Conservation (phyloP, 345 rosid genomes). For the Syzygium grande region DNA sequence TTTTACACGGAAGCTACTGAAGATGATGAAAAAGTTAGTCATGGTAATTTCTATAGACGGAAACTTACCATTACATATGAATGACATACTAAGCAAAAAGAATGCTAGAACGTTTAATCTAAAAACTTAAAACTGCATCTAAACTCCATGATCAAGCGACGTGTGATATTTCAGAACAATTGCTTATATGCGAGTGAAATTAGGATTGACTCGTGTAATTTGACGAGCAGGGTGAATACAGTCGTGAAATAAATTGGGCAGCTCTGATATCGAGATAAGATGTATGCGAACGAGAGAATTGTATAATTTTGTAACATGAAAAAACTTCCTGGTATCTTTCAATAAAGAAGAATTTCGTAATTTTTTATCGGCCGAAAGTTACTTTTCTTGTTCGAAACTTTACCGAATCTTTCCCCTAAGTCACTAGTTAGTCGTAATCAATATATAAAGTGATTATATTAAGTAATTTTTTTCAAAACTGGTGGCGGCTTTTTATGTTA, state of each 20-base stretch:
- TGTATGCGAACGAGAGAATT: neutral
- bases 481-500: neutral
- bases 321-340: neutral
- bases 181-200: neutral
- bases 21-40: neutral
- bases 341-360: neutral
- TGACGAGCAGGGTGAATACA: neutral
- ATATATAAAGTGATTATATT: neutral
- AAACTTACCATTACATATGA: neutral
- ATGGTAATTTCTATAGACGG: neutral
- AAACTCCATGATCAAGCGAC: neutral
- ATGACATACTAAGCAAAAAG: neutral
- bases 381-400: neutral
- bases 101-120: neutral
- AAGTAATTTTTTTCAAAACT: neutral
- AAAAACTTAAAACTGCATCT: neutral
- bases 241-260: accelerated
- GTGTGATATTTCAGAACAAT: neutral
- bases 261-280: neutral
- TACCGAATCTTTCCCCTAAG: neutral
- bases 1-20: neutral
- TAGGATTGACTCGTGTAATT: neutral
- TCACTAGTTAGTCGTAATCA: neutral
- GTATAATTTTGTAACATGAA: neutral
- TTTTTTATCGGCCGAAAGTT: neutral